phyloP scores from a whole-genome alignment of 345 rosid species.

The Eucalyptus tenuipes region DNA sequence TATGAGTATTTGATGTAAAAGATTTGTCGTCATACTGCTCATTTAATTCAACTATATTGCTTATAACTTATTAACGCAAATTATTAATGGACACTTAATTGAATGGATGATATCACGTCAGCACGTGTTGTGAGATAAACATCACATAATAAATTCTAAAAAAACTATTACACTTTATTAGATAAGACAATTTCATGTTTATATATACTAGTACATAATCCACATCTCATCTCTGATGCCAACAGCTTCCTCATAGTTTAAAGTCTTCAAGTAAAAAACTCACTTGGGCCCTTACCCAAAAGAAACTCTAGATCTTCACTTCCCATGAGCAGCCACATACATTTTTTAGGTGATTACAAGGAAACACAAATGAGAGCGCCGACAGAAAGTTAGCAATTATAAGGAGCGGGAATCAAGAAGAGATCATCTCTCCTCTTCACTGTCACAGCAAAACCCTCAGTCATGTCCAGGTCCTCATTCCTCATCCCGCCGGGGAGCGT shows the following conservation, averaged over 20 bases:
- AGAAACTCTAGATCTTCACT: background rate
- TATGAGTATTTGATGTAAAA: background rate
- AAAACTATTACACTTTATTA: background rate
- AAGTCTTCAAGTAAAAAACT: background rate
- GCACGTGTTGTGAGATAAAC: background rate
- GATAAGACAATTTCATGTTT: background rate
- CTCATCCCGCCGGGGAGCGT: conserved; percentile 8
- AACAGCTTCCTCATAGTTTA: background rate
- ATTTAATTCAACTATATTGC: background rate
- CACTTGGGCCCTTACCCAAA: background rate
- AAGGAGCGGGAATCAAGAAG: background rate
- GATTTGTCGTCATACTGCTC: background rate
- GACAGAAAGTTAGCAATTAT: background rate
- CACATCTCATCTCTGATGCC: background rate
- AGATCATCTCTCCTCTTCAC: conserved; percentile 4
- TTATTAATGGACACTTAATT: background rate
- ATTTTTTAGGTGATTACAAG: background rate
- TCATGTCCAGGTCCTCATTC: conserved; percentile 23
- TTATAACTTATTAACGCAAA: background rate
- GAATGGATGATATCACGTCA: background rate
- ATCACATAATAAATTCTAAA: background rate
- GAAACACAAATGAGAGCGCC: background rate
- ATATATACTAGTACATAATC: background rate
- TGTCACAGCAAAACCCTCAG: conserved; percentile 10
- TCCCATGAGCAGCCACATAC: background rate